Evolutionary conservation across 306 rosid species (phyloP).

Genomic region (Vigna trinervia): DNA sequence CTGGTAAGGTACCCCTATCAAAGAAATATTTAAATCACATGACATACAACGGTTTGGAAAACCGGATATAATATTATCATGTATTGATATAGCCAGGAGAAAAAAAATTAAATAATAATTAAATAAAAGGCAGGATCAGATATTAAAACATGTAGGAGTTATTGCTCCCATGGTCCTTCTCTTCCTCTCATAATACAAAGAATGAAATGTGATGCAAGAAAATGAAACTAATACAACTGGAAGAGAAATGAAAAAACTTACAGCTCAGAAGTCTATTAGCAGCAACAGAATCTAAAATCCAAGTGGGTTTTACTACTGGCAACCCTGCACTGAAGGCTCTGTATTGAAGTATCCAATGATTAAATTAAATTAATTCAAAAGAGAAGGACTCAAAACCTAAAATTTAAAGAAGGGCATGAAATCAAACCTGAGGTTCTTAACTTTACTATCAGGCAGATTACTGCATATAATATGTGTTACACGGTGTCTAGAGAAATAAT

Average conservation of each 20-base stretch:
- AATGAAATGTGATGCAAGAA: not conserved
- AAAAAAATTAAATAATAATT: slow-evolving; percentile 11
- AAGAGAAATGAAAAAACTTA: slow-evolving; percentile 52
- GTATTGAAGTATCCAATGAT: slow-evolving; percentile 43
- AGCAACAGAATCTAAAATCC: slow-evolving; percentile 89
- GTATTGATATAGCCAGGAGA: not conserved
- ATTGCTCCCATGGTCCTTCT: slow-evolving; percentile 22
- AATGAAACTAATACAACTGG: slow-evolving; percentile 25
- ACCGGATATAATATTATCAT: too few relatives aligned
- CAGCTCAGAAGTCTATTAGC: slow-evolving; percentile 82
- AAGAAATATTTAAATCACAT: slow-evolving; percentile 33
- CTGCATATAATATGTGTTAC: slow-evolving; percentile 93
- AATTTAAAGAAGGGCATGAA: slow-evolving; percentile 25
- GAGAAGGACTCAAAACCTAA: not conserved
- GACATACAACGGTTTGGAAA: slow-evolving; percentile 2
- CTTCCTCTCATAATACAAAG: slow-evolving; percentile 18
- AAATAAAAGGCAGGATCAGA: not conserved
- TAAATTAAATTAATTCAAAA: slow-evolving; percentile 25
- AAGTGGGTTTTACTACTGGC: slow-evolving; percentile 88
- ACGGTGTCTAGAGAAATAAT: slow-evolving; percentile 78
- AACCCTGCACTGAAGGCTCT: slow-evolving; percentile 93
- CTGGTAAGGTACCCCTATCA: slow-evolving; percentile 84
- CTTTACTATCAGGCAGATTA: slow-evolving; percentile 80
- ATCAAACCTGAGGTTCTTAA: slow-evolving; percentile 77
- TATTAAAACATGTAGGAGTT: slow-evolving; percentile 19